phyloP scores from a whole-genome alignment of 2,329 filamentous ascomycete genomes.

The Penicillium sp. region DNA sequence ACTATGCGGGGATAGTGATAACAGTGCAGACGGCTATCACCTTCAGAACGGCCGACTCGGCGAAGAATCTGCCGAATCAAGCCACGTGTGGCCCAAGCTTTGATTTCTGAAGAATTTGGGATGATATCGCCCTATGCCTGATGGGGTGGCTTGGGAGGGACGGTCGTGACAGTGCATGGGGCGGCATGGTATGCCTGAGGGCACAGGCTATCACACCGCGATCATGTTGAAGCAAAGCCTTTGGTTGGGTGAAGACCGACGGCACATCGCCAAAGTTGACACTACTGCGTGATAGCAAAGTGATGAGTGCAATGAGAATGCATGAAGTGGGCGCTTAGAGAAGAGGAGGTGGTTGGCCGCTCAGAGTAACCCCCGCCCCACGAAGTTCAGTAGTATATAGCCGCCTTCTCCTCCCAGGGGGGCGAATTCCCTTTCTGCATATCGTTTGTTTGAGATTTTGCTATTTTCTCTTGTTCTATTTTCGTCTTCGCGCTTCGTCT shows the following conservation, averaged over 20 bases:
- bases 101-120: not conserved
- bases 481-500: constrained; percentile 33
- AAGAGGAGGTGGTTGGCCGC: constrained; percentile 9
- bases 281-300: constrained; percentile 19
- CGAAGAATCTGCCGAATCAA: not conserved
- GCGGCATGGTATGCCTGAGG: constrained; percentile 9
- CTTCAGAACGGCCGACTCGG: not conserved
- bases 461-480: constrained; percentile 35
- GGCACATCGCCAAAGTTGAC: constrained; percentile 10
- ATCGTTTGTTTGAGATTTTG: constrained; percentile 35
- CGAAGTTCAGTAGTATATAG: constrained; percentile 31
- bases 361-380: not conserved
- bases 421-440: constrained; percentile 16
- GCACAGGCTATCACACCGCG: constrained; percentile 9
- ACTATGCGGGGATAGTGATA: constrained; percentile 3
- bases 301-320: constrained; percentile 20
- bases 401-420: constrained; percentile 24
- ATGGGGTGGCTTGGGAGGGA: not conserved
- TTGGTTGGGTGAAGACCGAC: constrained; percentile 10
- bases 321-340: constrained; percentile 22
- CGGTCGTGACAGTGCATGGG: not conserved
- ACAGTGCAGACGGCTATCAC: not conserved
- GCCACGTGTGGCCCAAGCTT: not conserved
- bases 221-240: not conserved
- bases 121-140: not conserved